phyloP scores from a whole-genome alignment of 805 yeast genomes.

The Teunomyces barrocoloradensis region DNA sequence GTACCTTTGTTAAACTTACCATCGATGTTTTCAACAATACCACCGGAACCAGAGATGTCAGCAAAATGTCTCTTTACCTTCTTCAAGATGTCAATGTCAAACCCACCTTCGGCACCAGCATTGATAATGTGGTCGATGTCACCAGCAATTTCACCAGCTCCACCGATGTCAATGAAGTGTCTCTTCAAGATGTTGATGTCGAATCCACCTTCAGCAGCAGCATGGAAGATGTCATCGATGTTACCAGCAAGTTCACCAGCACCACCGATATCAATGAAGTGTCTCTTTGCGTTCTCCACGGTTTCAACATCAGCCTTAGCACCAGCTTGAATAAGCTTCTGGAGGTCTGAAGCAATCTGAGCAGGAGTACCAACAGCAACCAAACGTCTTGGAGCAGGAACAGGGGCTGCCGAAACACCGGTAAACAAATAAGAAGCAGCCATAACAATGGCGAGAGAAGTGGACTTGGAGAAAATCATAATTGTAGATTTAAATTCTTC shows the following conservation, averaged over 20 bases:
- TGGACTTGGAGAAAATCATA: slow-evolving; percentile 19
- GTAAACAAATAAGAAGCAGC: slow-evolving; percentile 14
- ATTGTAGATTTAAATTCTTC: background rate
- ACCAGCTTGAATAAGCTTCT: slow-evolving; percentile 4
- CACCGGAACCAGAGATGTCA: slow-evolving; percentile 3
- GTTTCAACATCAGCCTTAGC: slow-evolving; percentile 10
- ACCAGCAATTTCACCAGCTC: slow-evolving; percentile 9
- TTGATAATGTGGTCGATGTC: slow-evolving; percentile 7
- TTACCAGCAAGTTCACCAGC: slow-evolving; percentile 8
- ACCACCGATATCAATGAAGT: slow-evolving; percentile 9
- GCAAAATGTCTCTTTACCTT: background rate
- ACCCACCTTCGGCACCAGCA: slow-evolving; percentile 7
- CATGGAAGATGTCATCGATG: slow-evolving; percentile 4
- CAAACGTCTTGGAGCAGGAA: slow-evolving; percentile 9
- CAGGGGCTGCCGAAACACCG: slow-evolving; percentile 8
- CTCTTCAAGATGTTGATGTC: slow-evolving; percentile 10
- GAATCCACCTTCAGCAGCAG: slow-evolving; percentile 6
- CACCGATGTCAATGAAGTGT: slow-evolving; percentile 11
- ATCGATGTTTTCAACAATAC: slow-evolving; percentile 10
- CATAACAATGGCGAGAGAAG: slow-evolving; percentile 17
- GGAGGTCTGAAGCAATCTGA: slow-evolving; percentile 12
- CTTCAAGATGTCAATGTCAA: slow-evolving; percentile 1
- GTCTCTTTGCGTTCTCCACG: slow-evolving; percentile 2
- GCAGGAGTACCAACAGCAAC: slow-evolving; percentile 10
- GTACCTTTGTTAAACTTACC: background rate